These are phyloP conservation scores for Fraxinus nigra DNA, from an alignment of 305 asterid genomes.

Conservation along the genomic window DNA sequence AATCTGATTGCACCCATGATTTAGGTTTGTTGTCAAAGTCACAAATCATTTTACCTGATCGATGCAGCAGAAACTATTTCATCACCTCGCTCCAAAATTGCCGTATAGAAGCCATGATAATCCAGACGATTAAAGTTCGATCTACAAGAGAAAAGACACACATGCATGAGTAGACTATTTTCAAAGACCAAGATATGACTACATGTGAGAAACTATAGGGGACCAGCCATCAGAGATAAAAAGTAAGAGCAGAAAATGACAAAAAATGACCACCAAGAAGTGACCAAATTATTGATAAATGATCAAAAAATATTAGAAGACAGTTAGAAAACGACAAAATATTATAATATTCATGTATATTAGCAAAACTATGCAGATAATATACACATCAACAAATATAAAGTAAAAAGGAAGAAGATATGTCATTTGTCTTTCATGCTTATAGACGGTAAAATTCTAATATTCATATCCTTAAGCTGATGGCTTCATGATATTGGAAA, in stretches of 20 bases:
- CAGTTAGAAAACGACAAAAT: neutral
- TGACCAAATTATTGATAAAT: neutral
- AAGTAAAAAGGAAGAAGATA: neutral
- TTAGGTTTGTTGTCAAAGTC: neutral
- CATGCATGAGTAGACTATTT: slow-evolving; percentile 19
- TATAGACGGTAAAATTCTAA: neutral
- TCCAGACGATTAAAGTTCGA: slow-evolving; percentile 85
- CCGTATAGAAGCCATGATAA: slow-evolving; percentile 77
- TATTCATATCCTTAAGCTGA: neutral
- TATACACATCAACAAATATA: neutral
- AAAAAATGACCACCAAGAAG: neutral
- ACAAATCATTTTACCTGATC: slow-evolving; percentile 58
- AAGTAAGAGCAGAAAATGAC: neutral
- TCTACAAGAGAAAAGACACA: slow-evolving; percentile 41
- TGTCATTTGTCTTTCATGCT: neutral
- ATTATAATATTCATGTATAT: neutral
- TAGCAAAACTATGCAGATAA: neutral
- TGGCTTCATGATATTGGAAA: neutral
- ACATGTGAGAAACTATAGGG: neutral
- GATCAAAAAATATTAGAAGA: neutral
- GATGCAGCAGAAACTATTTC: slow-evolving; percentile 88
- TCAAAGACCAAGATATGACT: slow-evolving; percentile 5
- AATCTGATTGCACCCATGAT: neutral
- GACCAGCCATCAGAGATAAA: neutral
- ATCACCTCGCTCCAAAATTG: slow-evolving; percentile 86